These are phyloP conservation scores for Pichia insulana DNA, from an alignment of 805 yeast species.

Conservation along the genomic window DNA sequence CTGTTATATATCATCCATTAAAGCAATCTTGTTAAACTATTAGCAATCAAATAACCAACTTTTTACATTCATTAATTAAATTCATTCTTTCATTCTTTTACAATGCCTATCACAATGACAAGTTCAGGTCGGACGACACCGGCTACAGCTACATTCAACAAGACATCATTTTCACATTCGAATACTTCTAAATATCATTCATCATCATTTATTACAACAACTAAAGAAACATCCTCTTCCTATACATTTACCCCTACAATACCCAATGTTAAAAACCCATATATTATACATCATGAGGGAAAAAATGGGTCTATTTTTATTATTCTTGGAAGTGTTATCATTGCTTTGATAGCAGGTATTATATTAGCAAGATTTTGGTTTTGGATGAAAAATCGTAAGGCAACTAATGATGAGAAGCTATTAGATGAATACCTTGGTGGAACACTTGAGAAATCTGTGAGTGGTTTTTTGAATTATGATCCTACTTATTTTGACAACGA, in stretches of 20 bases:
- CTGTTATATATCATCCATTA: too few relatives aligned
- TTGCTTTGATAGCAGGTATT: constrained; percentile 16
- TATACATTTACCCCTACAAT: constrained; percentile 6
- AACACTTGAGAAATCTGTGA: constrained; percentile 5
- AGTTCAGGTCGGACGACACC: too few relatives aligned
- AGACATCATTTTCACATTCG: background rate
- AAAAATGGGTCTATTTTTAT: constrained; percentile 36
- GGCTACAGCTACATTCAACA: too few relatives aligned
- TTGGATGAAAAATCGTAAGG: constrained; percentile 21
- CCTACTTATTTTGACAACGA: constrained; percentile 9
- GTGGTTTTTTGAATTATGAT: constrained; percentile 9
- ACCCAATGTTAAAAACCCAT: constrained; percentile 26
- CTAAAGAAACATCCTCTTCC: background rate
- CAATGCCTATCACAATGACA: too few relatives aligned
- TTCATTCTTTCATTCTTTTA: too few relatives aligned
- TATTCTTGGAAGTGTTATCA: constrained; percentile 31
- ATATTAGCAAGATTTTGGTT: constrained; percentile 18
- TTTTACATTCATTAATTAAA: too few relatives aligned
- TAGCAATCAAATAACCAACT: too few relatives aligned
- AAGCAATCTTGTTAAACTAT: too few relatives aligned
- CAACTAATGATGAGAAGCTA: constrained; percentile 9
- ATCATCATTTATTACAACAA: background rate
- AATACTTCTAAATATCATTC: background rate
- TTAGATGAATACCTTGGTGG: constrained; percentile 17
- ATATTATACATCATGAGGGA: constrained; percentile 19